Evolutionary conservation across 805 yeast species (phyloP), one percentile per base, ranked within the genome.

Genomic region (Kurtzmaniella cleridarum): DNA sequence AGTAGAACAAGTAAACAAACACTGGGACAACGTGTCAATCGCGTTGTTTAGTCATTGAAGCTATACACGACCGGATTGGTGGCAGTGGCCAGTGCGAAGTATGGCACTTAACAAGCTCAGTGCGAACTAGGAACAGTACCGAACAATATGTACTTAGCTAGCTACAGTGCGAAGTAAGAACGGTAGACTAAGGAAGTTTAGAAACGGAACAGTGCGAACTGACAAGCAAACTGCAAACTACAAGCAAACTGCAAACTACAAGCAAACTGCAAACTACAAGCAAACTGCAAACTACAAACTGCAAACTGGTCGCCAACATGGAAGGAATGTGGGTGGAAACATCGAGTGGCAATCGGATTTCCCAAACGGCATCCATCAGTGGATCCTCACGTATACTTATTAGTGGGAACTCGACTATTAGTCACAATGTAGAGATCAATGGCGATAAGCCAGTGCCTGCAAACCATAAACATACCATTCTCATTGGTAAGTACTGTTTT

Each of bases 331-430:
- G 74, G 74, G 57, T 73, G 3, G 79, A 75, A 42, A 77, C 83
- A 0, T 49, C 64, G 3, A 62, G 73, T 2, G 79, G 79, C 1
- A 76, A 73, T 48, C 57, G 77, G 29, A 71, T 78, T 26, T 69
- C 77, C 33, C 60, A 58, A 37, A 42, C 50, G 2, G 74, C 81
- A 2, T 32, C 40, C n/a, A 65, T 78, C 32, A 51, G 50, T 2
- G 76, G 75, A 2, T 55, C 77, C 0, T 55, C 64, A 7, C 54
- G 57, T 17, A 74, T 78, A 12, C 51, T 64, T 24, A 65, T 78
- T 15, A 60, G 63, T 11, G 81, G 79, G 0, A 60, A 71, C 46
- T 56, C 75, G 20, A 69, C 77, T 3, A 62, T 78, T 4, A 51
- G 59, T 18, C 57, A 56, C 1, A 48, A 61, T 9, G 70, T 61